Evolutionary conservation across 345 rosid species (phyloP), one percentile per base, ranked within the genome.

Genomic region (Aurinia saxatilis): DNA sequence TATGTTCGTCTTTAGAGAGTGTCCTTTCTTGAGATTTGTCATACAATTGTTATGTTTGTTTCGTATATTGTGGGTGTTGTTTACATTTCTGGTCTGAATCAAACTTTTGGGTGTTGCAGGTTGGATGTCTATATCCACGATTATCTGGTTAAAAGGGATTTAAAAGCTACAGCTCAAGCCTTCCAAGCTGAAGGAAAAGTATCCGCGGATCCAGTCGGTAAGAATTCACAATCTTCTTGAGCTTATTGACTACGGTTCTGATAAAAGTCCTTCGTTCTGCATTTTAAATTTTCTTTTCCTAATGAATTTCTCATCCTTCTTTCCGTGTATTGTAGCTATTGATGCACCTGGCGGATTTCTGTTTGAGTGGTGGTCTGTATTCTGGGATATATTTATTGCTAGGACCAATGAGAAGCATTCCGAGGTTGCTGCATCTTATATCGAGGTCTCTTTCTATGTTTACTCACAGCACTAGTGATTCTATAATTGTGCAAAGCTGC

Each of bases 291-390:
- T 49, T 31, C 0, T 25, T 12, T 23, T 1, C 11, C 41, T 42
- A 8, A 50, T 57, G 39, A 57, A 3, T 15, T 42, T 57, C 18
- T 2, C 54, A n/a, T 71, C 34, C 40, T 50, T 67, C 65, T 41
- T 2, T 21, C 4, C 18, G 48, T 67, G 60, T 40, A 77, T 70
- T 75, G 47, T 82, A 90, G 99, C 99, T 21, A 93, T 93, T 57
- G 97, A 93, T 64, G 99, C 99, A 10, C 99, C 99, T 19, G 99
- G 97, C 18, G 99, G 99, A 17, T 93, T 93, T 75, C 88, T 93
- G 39, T 93, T 93, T 70, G 99, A 93, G 74, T 93, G 99, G 99
- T 93, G 99, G 99, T 93, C 99, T 7, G 99, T 93, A 45, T 93
- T 93, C 73, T 93, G 99, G 99, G 99, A 93, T 75, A 93, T 93